Evolutionary conservation across 306 rosid genomes (phyloP), one percentile per base, ranked within the genome.

Genomic region (Lagenaria siceraria): DNA sequence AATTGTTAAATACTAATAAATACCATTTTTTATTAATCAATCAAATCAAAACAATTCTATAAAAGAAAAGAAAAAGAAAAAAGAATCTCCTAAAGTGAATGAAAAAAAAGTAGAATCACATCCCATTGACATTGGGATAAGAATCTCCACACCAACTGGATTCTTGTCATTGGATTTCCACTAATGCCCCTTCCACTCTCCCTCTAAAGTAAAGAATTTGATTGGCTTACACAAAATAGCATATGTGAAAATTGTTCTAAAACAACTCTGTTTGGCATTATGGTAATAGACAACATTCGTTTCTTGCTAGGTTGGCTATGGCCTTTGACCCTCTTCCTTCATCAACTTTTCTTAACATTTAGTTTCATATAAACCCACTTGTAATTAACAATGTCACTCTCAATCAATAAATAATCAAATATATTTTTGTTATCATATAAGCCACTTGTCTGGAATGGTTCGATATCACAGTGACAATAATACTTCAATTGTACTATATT

Each of bases 71-170:
- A 40, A 19, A 66, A 38, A 17, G 7, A 18, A 35, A 29, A 12
- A 5, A 19, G 29, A 42, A 42, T 42, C 21, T 42, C 19, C 11
- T 46, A 25, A 71, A 64, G 49, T 18, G 43, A 22, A 21, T n/a
- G 1, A 25, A 25, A 24, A 27, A 61, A 17, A 68, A 6, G 2
- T 1, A 69, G 22, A 71, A 71, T 71, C 42, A 71, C 58, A 71
- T 46, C 59, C 59, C 59, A 71, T 71, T 71, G 42, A 27, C 59
- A 13, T 71, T 71, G 59, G 36, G 58, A 71, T 71, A 71, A 71
- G 59, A 71, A 71, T 71, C 58, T 71, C 24, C 4, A 25, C 76
- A 25, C 24, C 76, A 71, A 48, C 8, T 69, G 48, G 59, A 25
- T 35, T 71, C 76, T 25, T 48, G 38, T 65, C 21, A 7, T 25